These are phyloP conservation scores for Mucuna pruriens DNA, from an alignment of 306 rosid genomes.

Conservation along the genomic window DNA sequence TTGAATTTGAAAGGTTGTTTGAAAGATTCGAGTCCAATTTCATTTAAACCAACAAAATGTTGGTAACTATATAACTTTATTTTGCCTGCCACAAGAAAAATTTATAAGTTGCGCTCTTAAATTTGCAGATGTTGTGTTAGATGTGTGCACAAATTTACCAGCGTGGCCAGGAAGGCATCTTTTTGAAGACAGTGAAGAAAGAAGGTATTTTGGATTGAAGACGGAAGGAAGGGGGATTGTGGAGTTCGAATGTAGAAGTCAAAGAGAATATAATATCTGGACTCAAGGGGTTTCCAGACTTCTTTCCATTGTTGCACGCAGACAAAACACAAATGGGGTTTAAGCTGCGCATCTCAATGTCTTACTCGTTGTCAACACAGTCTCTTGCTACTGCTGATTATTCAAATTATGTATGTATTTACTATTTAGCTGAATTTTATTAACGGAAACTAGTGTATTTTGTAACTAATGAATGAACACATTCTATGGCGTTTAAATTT, in stretches of 20 bases:
- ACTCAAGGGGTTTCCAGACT: constrained; percentile 84
- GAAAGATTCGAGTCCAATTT: too few species aligned
- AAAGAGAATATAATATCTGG: constrained; percentile 86
- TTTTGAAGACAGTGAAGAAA: constrained; percentile 77
- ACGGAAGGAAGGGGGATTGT: constrained; percentile 85
- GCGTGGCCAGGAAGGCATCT: constrained; percentile 98
- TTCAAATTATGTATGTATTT: constrained; percentile 26
- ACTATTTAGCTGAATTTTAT: constrained; percentile 10
- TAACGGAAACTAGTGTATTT: background rate
- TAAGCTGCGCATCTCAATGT: constrained; percentile 8
- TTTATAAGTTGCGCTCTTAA: background rate
- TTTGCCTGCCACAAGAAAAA: background rate
- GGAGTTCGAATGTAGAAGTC: constrained; percentile 92
- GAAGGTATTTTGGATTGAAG: constrained; percentile 84
- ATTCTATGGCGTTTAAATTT: background rate
- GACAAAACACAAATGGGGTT: constrained; percentile 49
- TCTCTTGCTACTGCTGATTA: constrained; percentile 11
- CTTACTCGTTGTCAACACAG: background rate
- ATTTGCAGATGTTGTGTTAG: constrained; percentile 76
- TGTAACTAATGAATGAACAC: background rate
- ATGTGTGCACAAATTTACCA: constrained; percentile 67
- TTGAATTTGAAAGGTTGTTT: too few species aligned
- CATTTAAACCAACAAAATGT: too few species aligned
- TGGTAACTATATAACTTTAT: background rate
- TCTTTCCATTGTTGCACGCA: constrained; percentile 75